Evolutionary conservation across 2,329 filamentous ascomycete species (phyloP).

Genomic region (Beauveria sp.): DNA sequence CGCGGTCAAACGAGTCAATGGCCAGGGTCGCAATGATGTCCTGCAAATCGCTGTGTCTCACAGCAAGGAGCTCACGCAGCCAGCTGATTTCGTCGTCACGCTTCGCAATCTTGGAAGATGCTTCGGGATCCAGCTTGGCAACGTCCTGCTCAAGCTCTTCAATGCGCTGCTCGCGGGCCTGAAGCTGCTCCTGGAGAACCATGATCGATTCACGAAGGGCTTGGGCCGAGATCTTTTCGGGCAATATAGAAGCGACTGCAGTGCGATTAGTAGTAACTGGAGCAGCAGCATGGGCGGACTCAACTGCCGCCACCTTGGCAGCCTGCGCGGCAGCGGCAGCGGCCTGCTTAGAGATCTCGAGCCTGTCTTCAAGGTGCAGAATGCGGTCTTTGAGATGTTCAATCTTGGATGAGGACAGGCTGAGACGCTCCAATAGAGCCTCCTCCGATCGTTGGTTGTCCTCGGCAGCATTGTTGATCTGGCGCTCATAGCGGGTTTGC

Average conservation of each 20-base stretch:
- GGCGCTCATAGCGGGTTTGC: constrained; percentile 65
- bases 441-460: constrained; percentile 75
- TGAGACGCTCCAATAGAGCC: constrained; percentile 73
- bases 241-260: constrained; percentile 40
- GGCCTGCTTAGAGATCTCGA: constrained; percentile 83
- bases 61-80: constrained; percentile 86
- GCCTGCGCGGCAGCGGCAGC: constrained; percentile 76
- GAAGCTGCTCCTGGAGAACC: constrained; percentile 92
- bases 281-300: constrained; percentile 24
- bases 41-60: constrained; percentile 83
- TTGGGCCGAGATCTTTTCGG: constrained; percentile 88
- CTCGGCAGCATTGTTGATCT: constrained; percentile 65
- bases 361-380: constrained; percentile 76
- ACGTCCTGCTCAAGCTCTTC: constrained; percentile 75
- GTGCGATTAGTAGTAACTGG: constrained; percentile 35
- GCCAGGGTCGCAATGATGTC: constrained; percentile 81
- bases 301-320: constrained; percentile 50
- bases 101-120: constrained; percentile 76
- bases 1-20: constrained; percentile 66
- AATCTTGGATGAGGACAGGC: constrained; percentile 74
- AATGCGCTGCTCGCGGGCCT: constrained; percentile 84
- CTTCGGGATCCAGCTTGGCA: constrained; percentile 64
- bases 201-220: constrained; percentile 93
- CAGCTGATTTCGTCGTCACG: constrained; percentile 90
- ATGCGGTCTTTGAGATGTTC: constrained; percentile 83